Percentiles rank a stretch among this genome's conserved stretches.
Conservation (phyloP, 345 rosid species). For the Brassica incana region DNA sequence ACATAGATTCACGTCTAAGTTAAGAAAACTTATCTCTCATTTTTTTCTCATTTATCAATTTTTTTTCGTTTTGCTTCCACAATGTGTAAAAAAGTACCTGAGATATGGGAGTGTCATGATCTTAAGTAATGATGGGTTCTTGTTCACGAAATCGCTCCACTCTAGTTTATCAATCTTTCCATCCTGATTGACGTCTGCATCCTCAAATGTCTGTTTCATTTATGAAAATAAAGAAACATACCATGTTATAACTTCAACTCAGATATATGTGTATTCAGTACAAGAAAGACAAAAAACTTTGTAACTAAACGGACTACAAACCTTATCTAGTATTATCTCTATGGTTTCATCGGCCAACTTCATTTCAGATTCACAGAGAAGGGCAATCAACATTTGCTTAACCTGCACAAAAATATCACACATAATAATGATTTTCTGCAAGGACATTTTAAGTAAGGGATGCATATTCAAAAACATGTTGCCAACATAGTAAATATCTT, state of each 20-base stretch:
- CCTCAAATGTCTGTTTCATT: constrained; percentile 72
- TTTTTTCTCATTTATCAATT: background rate
- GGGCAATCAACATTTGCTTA: constrained; percentile 96
- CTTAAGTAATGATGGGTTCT: constrained; percentile 84
- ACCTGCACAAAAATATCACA: constrained; percentile 56
- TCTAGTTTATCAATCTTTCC: constrained; percentile 86
- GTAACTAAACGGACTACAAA: constrained; percentile 24
- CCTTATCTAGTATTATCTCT: constrained; percentile 94
- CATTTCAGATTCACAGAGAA: constrained; percentile 94
- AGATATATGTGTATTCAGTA: background rate
- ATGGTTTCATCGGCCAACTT: constrained; percentile 95
- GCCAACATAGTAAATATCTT: background rate
- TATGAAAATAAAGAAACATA: background rate
- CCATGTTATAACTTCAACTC: background rate
- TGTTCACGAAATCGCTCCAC: constrained; percentile 85
- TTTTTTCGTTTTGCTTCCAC: background rate
- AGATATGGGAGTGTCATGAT: constrained; percentile 97
- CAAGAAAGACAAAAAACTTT: background rate
- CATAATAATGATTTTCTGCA: background rate
- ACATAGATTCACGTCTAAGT: constrained; percentile 15
- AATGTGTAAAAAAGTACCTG: constrained; percentile 46
- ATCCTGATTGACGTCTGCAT: constrained; percentile 80
- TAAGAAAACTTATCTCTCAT: background rate
- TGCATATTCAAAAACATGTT: constrained; percentile 7
- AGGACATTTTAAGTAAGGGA: background rate